Base-by-base conservation (phyloP, 192 early-diverging fungal species). In the Backusella macrospora region DNA sequence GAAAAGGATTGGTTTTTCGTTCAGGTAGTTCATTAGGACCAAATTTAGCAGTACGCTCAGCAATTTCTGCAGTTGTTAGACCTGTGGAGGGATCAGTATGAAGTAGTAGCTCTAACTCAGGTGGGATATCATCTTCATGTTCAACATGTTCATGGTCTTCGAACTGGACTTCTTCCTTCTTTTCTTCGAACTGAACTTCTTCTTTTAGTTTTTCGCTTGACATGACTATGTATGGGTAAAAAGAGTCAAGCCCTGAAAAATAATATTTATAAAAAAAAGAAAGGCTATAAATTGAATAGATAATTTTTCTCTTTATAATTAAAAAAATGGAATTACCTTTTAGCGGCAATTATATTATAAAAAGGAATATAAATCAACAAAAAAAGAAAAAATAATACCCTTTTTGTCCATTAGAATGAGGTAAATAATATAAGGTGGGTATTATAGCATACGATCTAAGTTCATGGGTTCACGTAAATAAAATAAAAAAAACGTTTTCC, bases 1-100 rank as follows among this genome's bases (percentile, higher is more conserved):
- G 84, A 48, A 94, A 70, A 7, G 92, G 91, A 76, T 93, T 95
- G 15, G 85, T 90, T 82, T 92, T 94, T 75, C 90, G 87, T 77
- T 97, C 95, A 10, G 91, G 79, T 38, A 92, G 83, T 74, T 93
- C 93, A 77, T 96, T 96, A 47, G 77, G 81, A 47, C 96, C 96
- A 83, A 94, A 97, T 70, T 87, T 75, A 18, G 75, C 85, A 34
- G 87, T 76, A 59, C 96, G 91, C 71, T 87, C 88, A 6, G 73
- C 79, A 1, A 89, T 87, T 80, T 97, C 92, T 45, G 80, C 85
- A 14, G 84, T 73, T 4, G 90, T 84, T 78, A 97, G 84, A 64
- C 96, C 96, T 64, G 90, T 83, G 52, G 80, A 78, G 8, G 92
- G 94, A 69, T 94, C 91, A 5, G 95, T 95, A 2, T 95, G 90